Percentiles rank a stretch among this genome's conserved stretches.
Evolutionary conservation across 2,329 filamentous ascomycete species (phyloP).

Genomic region (Tolypocladium tropicale): DNA sequence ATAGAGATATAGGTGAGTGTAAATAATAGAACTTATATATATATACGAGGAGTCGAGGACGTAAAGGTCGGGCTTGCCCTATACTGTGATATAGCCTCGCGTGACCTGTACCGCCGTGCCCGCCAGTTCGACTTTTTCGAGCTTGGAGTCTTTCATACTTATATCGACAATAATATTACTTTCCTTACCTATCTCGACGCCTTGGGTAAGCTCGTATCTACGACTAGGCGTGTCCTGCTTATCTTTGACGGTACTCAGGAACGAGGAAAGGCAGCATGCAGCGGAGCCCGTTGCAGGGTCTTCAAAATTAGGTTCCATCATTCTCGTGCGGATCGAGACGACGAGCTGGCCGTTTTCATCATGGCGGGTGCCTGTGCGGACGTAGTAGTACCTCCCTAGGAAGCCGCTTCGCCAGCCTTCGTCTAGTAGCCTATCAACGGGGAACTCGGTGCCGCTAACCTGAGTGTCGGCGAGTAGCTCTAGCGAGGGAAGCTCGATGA

Average conservation of each 20-base stretch:
- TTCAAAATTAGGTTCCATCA: neutral
- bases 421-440: neutral
- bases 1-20: too few species aligned
- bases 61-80: neutral
- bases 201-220: conserved; percentile 49
- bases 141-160: conserved; percentile 16
- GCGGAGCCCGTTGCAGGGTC: neutral
- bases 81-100: conserved; percentile 17
- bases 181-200: conserved; percentile 55
- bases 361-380: too few species aligned
- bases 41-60: neutral
- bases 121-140: conserved; percentile 20
- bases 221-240: conserved; percentile 16
- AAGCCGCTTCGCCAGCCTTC: neutral
- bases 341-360: neutral
- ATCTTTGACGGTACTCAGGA: conserved; percentile 35
- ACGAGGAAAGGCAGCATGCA: conserved; percentile 35
- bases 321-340: too few species aligned
- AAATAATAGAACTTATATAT: too few species aligned
- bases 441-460: neutral
- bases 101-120: conserved; percentile 25
- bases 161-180: conserved; percentile 42
- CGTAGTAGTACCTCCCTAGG: neutral
- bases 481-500: neutral
- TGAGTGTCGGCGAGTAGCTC: neutral